Conservation (phyloP, 495 filamentous ascomycete genomes). For the Penicillium dipodomyicola region DNA sequence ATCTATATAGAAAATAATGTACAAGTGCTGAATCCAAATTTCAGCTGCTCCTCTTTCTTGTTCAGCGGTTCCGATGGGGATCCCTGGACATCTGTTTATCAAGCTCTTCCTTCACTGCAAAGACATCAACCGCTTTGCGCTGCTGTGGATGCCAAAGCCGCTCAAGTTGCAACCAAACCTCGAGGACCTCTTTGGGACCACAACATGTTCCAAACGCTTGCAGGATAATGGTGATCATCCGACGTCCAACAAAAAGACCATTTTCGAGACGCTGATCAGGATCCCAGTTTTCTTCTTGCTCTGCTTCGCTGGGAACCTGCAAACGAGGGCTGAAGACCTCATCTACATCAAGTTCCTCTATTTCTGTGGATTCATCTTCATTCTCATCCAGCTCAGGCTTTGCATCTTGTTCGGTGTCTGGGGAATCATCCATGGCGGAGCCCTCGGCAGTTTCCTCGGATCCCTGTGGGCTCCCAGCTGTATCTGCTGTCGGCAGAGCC, state of each 20-base stretch:
- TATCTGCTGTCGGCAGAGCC: constrained; percentile 24
- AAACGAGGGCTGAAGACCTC: constrained; percentile 17
- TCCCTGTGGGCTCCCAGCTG: neutral
- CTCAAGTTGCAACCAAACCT: constrained; percentile 44
- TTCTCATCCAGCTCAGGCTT: constrained; percentile 1
- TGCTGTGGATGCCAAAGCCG: constrained; percentile 41
- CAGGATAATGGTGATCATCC: constrained; percentile 41
- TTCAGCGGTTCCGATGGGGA: constrained; percentile 14
- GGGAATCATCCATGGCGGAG: neutral
- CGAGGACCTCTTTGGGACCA: constrained; percentile 37
- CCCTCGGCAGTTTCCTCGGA: neutral
- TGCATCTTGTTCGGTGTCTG: neutral
- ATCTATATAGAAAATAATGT: constrained; percentile 34
- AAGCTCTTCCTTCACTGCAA: constrained; percentile 41
- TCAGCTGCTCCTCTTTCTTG: constrained; percentile 6
- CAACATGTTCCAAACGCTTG: constrained; percentile 45
- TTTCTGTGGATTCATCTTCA: constrained; percentile 2
- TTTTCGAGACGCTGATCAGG: constrained; percentile 38
- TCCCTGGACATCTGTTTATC: constrained; percentile 34
- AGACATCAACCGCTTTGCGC: constrained; percentile 38
- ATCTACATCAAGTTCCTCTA: constrained; percentile 22
- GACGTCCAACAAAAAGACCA: constrained; percentile 44
- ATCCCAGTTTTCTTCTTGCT: constrained; percentile 13
- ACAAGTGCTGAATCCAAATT: constrained; percentile 23
- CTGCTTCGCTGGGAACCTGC: constrained; percentile 2